A percentile compares a stretch with the other conserved stretches of the same genome.
These are phyloP conservation scores for Fomitopsis pulvina DNA, from an alignment of 768 basidiomycete genomes.

Conservation along the genomic window DNA sequence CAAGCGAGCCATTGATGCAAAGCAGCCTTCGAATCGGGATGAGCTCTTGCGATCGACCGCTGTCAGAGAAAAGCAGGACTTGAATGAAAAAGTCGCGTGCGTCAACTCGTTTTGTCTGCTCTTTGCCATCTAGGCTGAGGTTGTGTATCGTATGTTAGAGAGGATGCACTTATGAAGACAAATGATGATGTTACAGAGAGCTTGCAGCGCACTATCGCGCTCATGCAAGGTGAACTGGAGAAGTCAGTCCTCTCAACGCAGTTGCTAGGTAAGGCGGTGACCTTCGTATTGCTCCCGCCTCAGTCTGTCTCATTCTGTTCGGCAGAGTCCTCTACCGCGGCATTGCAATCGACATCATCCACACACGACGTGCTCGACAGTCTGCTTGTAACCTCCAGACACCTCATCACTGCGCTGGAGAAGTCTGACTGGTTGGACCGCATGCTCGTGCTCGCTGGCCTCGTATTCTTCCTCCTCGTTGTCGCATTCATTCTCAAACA, in stretches of 20 bases:
- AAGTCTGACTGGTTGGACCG: constrained; percentile 91
- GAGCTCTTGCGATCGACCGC: constrained; percentile 57
- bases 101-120: constrained; percentile 20
- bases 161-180: constrained; percentile 85
- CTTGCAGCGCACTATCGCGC: constrained; percentile 71
- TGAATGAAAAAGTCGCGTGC: constrained; percentile 57
- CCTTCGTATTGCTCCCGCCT: not conserved
- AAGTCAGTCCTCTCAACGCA: constrained; percentile 81
- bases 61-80: constrained; percentile 38
- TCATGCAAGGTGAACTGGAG: constrained; percentile 93
- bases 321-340: constrained; percentile 71
- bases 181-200: constrained; percentile 85
- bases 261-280: constrained; percentile 57
- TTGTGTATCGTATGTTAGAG: constrained; percentile 32
- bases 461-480: constrained; percentile 79
- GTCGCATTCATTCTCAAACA: constrained; percentile 86
- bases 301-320: not conserved
- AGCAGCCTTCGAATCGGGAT: constrained; percentile 51
- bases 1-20: constrained; percentile 65
- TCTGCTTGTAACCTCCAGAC: constrained; percentile 72
- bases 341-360: constrained; percentile 65
- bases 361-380: constrained; percentile 71
- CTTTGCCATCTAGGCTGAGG: not conserved
- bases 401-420: constrained; percentile 83
- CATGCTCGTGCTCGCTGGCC: constrained; percentile 70